Conservation (phyloP, 306 rosid genomes). For the Trichosanthes truncata region DNA sequence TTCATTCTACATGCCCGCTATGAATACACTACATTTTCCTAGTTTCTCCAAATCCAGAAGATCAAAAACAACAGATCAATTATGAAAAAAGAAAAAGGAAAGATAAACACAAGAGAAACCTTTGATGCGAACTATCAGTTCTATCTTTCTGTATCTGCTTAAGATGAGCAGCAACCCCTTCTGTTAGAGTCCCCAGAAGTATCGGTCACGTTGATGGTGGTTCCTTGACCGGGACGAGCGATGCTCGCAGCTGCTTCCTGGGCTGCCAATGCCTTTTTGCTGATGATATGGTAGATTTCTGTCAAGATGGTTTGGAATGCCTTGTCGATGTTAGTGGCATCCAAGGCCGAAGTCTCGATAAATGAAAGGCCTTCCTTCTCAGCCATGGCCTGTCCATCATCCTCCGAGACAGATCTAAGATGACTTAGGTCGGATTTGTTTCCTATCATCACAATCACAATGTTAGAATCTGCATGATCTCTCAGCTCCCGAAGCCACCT, state of each 20-base stretch:
- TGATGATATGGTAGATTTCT: conserved; percentile 87
- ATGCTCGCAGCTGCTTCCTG: conserved; percentile 65
- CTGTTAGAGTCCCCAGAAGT: conserved; percentile 35
- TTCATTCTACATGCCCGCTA: not conserved
- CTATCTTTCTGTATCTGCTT: conserved; percentile 3
- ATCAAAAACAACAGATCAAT: conserved; percentile 5
- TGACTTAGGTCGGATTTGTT: conserved; percentile 84
- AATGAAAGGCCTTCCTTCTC: conserved; percentile 96
- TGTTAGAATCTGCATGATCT: conserved; percentile 97
- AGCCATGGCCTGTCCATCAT: conserved; percentile 82
- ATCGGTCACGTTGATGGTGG: conserved; percentile 79
- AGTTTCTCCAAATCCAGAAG: conserved; percentile 11
- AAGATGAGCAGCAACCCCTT: conserved; percentile 57
- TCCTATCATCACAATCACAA: conserved; percentile 98
- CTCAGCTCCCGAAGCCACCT: conserved; percentile 98
- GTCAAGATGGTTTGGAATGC: conserved; percentile 94
- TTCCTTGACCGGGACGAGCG: conserved; percentile 78
- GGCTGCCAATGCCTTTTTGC: conserved; percentile 97
- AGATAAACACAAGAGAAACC: not conserved
- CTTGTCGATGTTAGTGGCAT: conserved; percentile 88
- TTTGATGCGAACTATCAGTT: conserved; percentile 1
- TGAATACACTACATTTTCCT: conserved; percentile 2
- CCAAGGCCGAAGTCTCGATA: conserved; percentile 96
- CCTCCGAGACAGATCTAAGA: conserved; percentile 79
- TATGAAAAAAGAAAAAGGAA: not conserved